Base-by-base conservation (phyloP, 345 rosid genomes). In the Eucalyptus coolabah region DNA sequence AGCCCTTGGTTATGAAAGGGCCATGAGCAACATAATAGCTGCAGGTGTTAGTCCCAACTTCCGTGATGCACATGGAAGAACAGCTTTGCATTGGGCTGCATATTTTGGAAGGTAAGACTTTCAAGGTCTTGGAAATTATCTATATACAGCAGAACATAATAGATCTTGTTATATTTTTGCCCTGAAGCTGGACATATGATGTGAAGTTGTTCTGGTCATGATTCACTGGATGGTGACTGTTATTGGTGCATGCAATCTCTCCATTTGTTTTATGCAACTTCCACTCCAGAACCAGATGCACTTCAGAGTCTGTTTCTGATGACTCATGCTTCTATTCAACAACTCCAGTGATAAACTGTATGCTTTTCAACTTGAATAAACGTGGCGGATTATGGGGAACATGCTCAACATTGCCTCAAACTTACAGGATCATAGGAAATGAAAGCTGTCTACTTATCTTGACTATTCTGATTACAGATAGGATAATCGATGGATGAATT, bases 31-130 rank as follows among this genome's bases (percentile, higher is more conserved):
- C 54, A 92, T 95, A 82, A 88, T 93, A 89, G 93, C 94, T 87
- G 93, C 95, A 50, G 94, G 96, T 67, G 91, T 94, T 91, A 90
- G 87, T 89, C 94, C 95, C 86, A 95, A 95, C 89, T 95, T 92
- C 89, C 92, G 97, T 86, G 97, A 95, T 92, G 90, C 91, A 54
- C 89, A 34, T 86, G 97, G 97, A 85, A 93, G 95, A 89, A 94
- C 97, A 32, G 96, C 91, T 6, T 93, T 95, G 88, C 97, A 95
- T 87, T 95, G 96, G 97, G 96, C 97, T 67, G 92, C 97, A 30
- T 93, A 93, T 87, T 94, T 91, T 92, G 97, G 96, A 88, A 95
- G 96, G 97, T 95, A 49, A 91, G 93, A 50, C 87, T 89, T 49
- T 80, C 50, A 26, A 80, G 37, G 45, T 32, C 34, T 54, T 82